Evolutionary conservation across 768 basidiomycete species (phyloP), one percentile per base, ranked within the genome.

Genomic region (Tricholoma sp.): DNA sequence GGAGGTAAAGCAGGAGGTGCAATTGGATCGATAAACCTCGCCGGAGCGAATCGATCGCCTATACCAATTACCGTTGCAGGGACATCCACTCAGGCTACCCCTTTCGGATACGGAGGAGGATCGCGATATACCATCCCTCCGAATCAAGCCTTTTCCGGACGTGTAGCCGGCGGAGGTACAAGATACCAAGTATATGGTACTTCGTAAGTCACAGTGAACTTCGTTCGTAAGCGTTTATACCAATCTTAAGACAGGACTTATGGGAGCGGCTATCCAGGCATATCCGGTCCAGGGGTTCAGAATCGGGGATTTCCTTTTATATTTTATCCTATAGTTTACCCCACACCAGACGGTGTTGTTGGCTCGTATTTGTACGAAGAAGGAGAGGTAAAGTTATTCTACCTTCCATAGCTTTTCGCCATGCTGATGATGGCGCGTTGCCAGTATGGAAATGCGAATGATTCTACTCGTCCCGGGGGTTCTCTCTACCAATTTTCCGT

Each of bases 261-360:
- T 56, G 82, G 83, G 6, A 83, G 80, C 52, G 83, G 82, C 1
- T 84, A 84, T 59, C 81, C 82, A 34, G 78, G 77, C 0, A 44
- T 68, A 4, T 41, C 59, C 12, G 70, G 69, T 59, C 63, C 24
- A 24, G 24, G 24, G 24, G 24, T 24, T 24, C 24, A 24, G 24
- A 24, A 24, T 24, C 24, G 24, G 4, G 24, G 24, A 24, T 24
- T 24, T 4, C 24, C 24, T 24, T 24, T 24, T 24, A 24, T 24
- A 24, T 24, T 24, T 4, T 24, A 24, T 24, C 24, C 24, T 24
- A 24, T 24, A 24, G 24, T 24, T 24, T 24, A 24, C 4, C 24
- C 24, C 24, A 4, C 24, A 4, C 24, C 24, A 24, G 24, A 1
- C 4, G 24, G 24, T 24, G 1, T 4, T 24, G 24, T 24, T 1